These are phyloP conservation scores for Kitagawia praeruptora DNA, from an alignment of 129 eudicot genomes.

Conservation along the genomic window DNA sequence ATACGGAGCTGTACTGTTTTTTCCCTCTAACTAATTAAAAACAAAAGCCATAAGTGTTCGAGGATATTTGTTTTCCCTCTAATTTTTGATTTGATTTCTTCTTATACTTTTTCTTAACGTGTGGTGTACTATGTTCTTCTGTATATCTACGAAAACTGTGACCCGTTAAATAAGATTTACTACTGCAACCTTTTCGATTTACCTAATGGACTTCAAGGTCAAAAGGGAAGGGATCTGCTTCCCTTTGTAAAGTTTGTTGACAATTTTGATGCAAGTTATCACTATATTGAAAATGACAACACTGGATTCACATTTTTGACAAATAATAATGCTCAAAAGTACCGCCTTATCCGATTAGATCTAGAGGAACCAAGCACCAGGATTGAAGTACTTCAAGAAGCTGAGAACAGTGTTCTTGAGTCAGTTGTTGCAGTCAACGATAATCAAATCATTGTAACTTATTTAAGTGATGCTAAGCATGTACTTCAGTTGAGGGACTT, in stretches of 20 bases:
- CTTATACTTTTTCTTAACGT: conserved; percentile 1
- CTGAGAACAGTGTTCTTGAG: conserved; percentile 61
- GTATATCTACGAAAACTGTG: conserved; percentile 42
- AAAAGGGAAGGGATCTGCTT: conserved; percentile 36
- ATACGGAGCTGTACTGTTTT: not conserved
- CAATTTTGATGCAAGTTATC: conserved; percentile 56
- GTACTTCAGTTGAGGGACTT: conserved; percentile 73
- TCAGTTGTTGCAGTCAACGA: conserved; percentile 49
- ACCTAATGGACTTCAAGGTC: conserved; percentile 53
- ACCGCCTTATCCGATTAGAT: conserved; percentile 62
- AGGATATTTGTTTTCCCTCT: not conserved
- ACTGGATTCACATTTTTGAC: conserved; percentile 69
- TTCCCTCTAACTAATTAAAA: not conserved
- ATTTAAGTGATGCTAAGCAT: conserved; percentile 78
- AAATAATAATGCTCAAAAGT: conserved; percentile 76
- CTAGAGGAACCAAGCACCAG: conserved; percentile 52
- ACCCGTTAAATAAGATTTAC: conserved; percentile 59
- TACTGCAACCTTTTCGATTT: conserved; percentile 58
- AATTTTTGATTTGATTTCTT: too few relatives aligned
- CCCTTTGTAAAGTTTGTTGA: conserved; percentile 77
- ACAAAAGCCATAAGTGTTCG: not conserved
- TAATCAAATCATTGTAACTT: conserved; percentile 53
- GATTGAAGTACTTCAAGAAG: conserved; percentile 59
- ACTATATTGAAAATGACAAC: conserved; percentile 54
- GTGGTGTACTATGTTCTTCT: conserved; percentile 67